Percentiles rank a stretch among this genome's conserved stretches.
These are phyloP conservation scores for Melanopsichium pennsylvanicum DNA, from an alignment of 1,284 basidiomycete genomes.

Conservation along the genomic window DNA sequence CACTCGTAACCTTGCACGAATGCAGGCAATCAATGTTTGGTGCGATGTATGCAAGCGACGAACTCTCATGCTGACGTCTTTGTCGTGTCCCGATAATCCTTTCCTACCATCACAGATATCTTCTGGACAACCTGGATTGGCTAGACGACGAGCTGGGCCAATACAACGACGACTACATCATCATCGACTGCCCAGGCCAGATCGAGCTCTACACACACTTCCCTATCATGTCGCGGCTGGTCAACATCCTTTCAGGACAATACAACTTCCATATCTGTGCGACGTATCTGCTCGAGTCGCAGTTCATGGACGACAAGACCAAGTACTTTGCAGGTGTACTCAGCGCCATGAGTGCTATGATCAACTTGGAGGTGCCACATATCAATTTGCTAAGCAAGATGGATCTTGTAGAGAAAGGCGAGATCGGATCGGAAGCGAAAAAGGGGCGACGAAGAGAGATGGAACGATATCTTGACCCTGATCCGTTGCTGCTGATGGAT, in stretches of 20 bases:
- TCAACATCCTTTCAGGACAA: conserved; percentile 70
- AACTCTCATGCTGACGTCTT: background rate
- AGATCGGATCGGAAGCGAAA: conserved; percentile 69
- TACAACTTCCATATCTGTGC: conserved; percentile 64
- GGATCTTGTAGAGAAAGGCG: conserved; percentile 84
- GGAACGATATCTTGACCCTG: conserved; percentile 89
- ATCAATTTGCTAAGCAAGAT: conserved; percentile 99
- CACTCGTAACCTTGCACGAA: no score
- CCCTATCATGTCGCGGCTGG: conserved; percentile 89
- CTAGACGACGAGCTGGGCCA: conserved; percentile 91
- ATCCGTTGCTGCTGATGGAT: conserved; percentile 85
- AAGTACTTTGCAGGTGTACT: conserved; percentile 99
- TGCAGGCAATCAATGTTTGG: background rate
- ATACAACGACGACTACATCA: conserved; percentile 95
- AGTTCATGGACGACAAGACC: conserved; percentile 78
- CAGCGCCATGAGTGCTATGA: conserved; percentile 98
- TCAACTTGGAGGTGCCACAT: conserved; percentile 94
- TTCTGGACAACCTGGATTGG: conserved; percentile 98
- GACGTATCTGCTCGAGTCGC: conserved; percentile 89
- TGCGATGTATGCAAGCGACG: background rate
- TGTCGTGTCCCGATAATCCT: no score
- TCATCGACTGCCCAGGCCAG: conserved; percentile 98
- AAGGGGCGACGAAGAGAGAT: conserved; percentile 66
- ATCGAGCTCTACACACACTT: conserved; percentile 99
- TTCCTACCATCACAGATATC: conserved; percentile 73